Percentiles rank a stretch among this genome's conserved stretches.
These are phyloP conservation scores for Stephania japonica DNA, from an alignment of 164 flowering plant genomes.

Conservation along the genomic window DNA sequence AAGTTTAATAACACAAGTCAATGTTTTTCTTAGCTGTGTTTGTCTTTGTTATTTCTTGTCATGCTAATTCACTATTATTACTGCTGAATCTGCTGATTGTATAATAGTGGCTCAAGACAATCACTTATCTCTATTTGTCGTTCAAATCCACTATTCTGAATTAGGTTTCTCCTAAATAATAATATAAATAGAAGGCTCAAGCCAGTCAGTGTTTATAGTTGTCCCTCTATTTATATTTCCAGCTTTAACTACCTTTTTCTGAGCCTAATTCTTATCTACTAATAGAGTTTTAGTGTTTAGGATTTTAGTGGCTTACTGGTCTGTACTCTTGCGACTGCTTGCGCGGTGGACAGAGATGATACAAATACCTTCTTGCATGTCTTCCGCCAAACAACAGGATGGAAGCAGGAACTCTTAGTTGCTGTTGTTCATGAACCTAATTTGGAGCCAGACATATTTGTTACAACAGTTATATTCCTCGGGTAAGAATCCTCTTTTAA, in stretches of 20 bases:
- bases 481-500: constrained; percentile 43
- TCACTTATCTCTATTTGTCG: too few species aligned
- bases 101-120: too few species aligned
- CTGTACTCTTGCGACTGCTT: constrained; percentile 58
- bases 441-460: constrained; percentile 55
- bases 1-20: too few species aligned
- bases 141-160: too few species aligned
- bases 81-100: too few species aligned
- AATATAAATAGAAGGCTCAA: too few species aligned
- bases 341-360: constrained; percentile 30
- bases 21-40: too few species aligned
- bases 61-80: too few species aligned
- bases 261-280: background rate
- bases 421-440: constrained; percentile 52
- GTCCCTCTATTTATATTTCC: too few species aligned
- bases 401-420: constrained; percentile 40
- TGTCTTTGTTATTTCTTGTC: too few species aligned
- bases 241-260: background rate
- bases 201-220: too few species aligned
- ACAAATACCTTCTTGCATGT: constrained; percentile 31
- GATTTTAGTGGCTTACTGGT: constrained; percentile 47
- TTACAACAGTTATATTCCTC: constrained; percentile 53
- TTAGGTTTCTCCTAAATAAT: too few species aligned
- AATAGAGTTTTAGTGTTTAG: constrained; percentile 26
- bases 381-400: constrained; percentile 55